Evolutionary conservation across 345 rosid species (phyloP).

Genomic region (Bruguiera sexangula): DNA sequence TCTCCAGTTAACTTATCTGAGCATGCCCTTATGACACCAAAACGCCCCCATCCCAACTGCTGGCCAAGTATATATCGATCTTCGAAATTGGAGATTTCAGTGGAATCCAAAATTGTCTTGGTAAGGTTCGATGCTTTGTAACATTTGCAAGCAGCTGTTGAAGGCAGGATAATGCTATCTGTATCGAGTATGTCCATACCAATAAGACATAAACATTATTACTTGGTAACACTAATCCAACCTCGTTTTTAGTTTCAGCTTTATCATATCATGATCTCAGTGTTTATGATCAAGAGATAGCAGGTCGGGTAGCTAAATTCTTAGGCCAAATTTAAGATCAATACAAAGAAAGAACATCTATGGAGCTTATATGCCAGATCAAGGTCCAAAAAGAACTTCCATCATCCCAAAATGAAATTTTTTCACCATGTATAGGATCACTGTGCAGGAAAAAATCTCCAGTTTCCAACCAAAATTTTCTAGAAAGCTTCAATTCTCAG

Average conservation of each 20-base stretch:
- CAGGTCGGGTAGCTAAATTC: neutral
- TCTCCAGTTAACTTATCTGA: slow-evolving; percentile 52
- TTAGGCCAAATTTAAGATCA: neutral
- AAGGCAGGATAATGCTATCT: slow-evolving; percentile 27
- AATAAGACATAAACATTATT: slow-evolving; percentile 18
- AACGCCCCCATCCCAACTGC: slow-evolving; percentile 80
- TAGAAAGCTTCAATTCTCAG: slow-evolving; percentile 13
- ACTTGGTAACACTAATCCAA: slow-evolving; percentile 13
- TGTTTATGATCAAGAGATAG: slow-evolving; percentile 6
- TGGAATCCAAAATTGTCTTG: slow-evolving; percentile 50
- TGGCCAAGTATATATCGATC: slow-evolving; percentile 62
- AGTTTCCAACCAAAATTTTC: slow-evolving; percentile 19
- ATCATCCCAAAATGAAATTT: slow-evolving; percentile 8
- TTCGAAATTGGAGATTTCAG: slow-evolving; percentile 50
- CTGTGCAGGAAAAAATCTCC: slow-evolving; percentile 16
- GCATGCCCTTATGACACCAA: slow-evolving; percentile 73
- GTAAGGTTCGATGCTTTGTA: slow-evolving; percentile 46
- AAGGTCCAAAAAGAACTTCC: slow-evolving; percentile 4
- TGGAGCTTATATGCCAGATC: slow-evolving; percentile 1
- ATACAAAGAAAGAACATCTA: neutral
- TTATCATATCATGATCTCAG: slow-evolving; percentile 15
- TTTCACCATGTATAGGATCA: neutral
- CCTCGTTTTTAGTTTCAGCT: slow-evolving; percentile 12
- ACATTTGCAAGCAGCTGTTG: slow-evolving; percentile 34
- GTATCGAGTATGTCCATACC: slow-evolving; percentile 49